These are phyloP conservation scores for Hibiscus mutabilis DNA, from an alignment of 345 rosid genomes.

Conservation along the genomic window DNA sequence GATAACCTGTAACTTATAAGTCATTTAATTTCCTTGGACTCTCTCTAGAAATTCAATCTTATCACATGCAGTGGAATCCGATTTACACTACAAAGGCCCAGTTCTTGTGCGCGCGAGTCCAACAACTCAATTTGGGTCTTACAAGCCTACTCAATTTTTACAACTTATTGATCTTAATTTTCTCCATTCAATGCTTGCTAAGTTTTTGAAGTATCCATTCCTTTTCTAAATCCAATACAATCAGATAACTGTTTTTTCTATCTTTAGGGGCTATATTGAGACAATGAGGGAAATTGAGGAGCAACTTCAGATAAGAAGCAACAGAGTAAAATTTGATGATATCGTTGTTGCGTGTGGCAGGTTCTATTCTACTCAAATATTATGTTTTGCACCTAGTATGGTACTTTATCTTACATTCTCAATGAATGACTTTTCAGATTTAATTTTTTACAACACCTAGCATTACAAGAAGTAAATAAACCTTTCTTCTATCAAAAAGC, in stretches of 20 bases:
- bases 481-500: too few species aligned
- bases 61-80: too few species aligned
- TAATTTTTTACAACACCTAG: neutral
- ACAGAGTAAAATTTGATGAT: conserved; percentile 58
- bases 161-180: neutral
- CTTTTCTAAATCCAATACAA: neutral
- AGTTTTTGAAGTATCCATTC: neutral
- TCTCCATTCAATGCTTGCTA: neutral
- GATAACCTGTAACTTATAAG: too few species aligned
- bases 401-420: neutral
- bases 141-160: too few species aligned
- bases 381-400: neutral
- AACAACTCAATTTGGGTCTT: too few species aligned
- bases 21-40: too few species aligned
- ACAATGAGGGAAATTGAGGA: conserved; percentile 82
- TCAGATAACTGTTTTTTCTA: neutral
- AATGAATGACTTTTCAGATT: neutral
- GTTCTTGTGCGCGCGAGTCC: too few species aligned
- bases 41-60: too few species aligned
- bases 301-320: conserved; percentile 44
- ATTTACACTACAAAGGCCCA: too few species aligned
- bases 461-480: neutral
- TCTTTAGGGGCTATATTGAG: conserved; percentile 82
- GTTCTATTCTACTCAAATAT: conserved; percentile 32
- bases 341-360: conserved; percentile 97